Percentiles rank a stretch among this genome's conserved stretches.
Conservation (phyloP, 2,329 filamentous ascomycete species). For the Juglanconis juglandina region DNA sequence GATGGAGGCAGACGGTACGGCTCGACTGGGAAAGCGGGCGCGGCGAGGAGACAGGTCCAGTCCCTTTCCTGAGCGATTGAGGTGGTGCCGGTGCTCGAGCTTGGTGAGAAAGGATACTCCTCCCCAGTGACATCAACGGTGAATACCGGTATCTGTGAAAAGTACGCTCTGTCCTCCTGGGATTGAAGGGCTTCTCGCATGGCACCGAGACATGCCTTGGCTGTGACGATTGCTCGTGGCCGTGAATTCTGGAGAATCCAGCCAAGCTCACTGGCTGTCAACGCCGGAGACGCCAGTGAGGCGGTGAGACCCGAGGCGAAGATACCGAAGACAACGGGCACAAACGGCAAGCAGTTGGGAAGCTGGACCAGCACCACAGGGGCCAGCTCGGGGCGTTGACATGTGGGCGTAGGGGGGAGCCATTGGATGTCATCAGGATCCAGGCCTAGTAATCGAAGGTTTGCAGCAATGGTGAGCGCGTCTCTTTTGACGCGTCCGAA, state of each 20-base stretch:
- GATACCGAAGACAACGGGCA: conserved; percentile 33
- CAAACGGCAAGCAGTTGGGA: conserved; percentile 39
- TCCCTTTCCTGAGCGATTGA: conserved; percentile 39
- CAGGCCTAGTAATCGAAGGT: conserved; percentile 34
- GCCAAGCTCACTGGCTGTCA: conserved; percentile 36
- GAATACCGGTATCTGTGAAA: conserved; percentile 55
- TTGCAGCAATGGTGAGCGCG: conserved; percentile 33
- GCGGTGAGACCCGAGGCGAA: conserved; percentile 38
- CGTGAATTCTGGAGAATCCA: conserved; percentile 41
- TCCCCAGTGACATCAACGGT: conserved; percentile 41
- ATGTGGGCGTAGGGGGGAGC: conserved; percentile 38
- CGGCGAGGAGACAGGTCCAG: conserved; percentile 59
- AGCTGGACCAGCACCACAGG: conserved; percentile 41
- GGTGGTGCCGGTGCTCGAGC: not conserved
- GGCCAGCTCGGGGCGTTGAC: conserved; percentile 34
- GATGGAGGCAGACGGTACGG: conserved; percentile 30
- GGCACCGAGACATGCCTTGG: conserved; percentile 28
- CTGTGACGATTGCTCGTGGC: conserved; percentile 35
- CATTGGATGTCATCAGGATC: conserved; percentile 30
- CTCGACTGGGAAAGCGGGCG: conserved; percentile 45
- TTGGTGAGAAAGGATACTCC: conserved; percentile 27
- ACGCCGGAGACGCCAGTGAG: conserved; percentile 36
- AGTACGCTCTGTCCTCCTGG: conserved; percentile 32
- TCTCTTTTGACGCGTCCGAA: conserved; percentile 31
- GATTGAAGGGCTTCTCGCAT: conserved; percentile 32